These are phyloP conservation scores for Tremellales sp. DNA, from an alignment of 1,284 basidiomycete genomes.

Conservation along the genomic window DNA sequence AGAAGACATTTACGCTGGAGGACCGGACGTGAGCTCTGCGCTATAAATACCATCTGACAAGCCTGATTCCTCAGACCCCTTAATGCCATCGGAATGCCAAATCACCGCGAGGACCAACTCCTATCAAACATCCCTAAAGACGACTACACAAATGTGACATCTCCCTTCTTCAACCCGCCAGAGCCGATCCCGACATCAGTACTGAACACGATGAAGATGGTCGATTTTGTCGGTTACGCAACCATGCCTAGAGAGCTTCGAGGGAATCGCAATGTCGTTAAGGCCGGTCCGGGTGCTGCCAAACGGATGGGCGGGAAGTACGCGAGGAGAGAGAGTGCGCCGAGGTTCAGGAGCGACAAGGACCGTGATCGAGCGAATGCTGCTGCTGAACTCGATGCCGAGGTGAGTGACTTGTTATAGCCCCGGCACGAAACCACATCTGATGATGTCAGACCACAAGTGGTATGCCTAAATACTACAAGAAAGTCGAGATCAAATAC, in stretches of 20 bases:
- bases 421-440: neutral
- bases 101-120: conserved; percentile 65
- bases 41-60: neutral
- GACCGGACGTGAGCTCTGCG: conserved; percentile 63
- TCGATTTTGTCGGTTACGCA: conserved; percentile 86
- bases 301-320: conserved; percentile 28
- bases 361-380: conserved; percentile 50
- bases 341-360: conserved; percentile 80
- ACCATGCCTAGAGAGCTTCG: conserved; percentile 74
- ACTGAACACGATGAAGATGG: conserved; percentile 70
- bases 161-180: conserved; percentile 58
- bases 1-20: conserved; percentile 73
- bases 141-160: conserved; percentile 46
- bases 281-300: conserved; percentile 32
- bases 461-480: conserved; percentile 77
- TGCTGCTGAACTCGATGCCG: conserved; percentile 23
- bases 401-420: conserved; percentile 9
- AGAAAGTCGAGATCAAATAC: conserved; percentile 94
- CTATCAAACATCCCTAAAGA: conserved; percentile 67
- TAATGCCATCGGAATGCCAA: conserved; percentile 83
- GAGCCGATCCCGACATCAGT: conserved; percentile 74
- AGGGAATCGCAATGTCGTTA: conserved; percentile 73
- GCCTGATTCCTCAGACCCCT: no score
- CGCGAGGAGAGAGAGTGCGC: conserved; percentile 48
- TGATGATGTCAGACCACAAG: conserved; percentile 22